A percentile compares a stretch with the other conserved stretches of the same genome.
These are phyloP conservation scores for Discostella stelligera DNA, from an alignment of 352 stramenopile genomes.

Conservation along the genomic window DNA sequence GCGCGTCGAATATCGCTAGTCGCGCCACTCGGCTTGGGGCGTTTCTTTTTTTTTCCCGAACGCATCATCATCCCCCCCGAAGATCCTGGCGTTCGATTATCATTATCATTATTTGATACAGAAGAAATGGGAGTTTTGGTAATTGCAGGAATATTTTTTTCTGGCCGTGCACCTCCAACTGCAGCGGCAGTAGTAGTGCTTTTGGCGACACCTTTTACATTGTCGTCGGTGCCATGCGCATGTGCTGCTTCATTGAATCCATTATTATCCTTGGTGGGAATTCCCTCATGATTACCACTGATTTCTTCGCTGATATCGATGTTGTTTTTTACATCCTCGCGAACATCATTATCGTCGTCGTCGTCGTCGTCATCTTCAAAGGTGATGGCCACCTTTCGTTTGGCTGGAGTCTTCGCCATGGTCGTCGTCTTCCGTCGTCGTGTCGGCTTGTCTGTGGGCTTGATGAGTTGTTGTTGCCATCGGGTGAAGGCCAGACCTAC, in stretches of 20 bases:
- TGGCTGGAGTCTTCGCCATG: conserved; percentile 16
- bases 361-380: conserved; percentile 5
- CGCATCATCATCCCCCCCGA: conserved; percentile 28
- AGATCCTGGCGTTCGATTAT: conserved; percentile 5
- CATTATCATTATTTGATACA: neutral
- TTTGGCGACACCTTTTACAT: neutral
- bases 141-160: neutral
- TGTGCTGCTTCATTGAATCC: neutral
- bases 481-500: neutral
- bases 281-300: neutral
- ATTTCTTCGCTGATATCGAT: neutral
- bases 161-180: neutral
- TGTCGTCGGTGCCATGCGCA: neutral
- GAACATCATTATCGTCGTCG: neutral
- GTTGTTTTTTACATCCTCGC: neutral
- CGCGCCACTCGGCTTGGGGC: neutral
- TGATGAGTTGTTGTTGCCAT: no score
- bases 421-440: neutral
- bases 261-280: neutral
- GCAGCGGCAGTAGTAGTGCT: neutral
- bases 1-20: neutral
- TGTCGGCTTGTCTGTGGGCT: neutral
- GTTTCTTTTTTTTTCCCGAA: conserved; percentile 35
- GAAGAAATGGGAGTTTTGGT: neutral
- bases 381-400: conserved; percentile 5